phyloP scores from a whole-genome alignment of 257 asterid genomes.

The Solanum chilense region DNA sequence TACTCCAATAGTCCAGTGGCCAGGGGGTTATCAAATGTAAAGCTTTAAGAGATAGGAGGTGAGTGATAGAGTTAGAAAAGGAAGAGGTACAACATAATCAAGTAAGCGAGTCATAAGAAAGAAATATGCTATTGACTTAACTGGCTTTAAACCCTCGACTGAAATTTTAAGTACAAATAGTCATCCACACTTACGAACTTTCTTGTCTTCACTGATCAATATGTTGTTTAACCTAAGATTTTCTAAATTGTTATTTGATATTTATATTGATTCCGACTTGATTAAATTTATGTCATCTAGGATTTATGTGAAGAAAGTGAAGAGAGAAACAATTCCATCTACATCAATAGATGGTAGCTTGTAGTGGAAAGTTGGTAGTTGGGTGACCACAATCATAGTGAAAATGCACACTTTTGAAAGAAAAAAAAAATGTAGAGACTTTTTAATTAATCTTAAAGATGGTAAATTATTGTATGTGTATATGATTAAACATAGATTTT shows the following conservation, averaged over 20 bases:
- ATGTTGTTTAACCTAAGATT: too few relatives aligned
- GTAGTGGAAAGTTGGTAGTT: not conserved
- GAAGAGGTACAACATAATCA: not conserved
- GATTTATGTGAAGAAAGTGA: too few relatives aligned
- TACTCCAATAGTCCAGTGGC: not conserved
- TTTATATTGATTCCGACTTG: too few relatives aligned
- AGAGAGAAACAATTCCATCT: not conserved
- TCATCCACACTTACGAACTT: too few relatives aligned
- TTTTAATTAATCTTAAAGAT: not conserved
- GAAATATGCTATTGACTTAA: too few relatives aligned
- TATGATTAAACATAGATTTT: not conserved
- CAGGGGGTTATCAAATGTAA: not conserved
- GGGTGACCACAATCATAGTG: not conserved
- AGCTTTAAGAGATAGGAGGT: not conserved
- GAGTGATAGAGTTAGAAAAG: not conserved
- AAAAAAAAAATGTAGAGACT: not conserved
- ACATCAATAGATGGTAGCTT: not conserved
- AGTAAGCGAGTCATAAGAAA: not conserved
- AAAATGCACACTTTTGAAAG: not conserved
- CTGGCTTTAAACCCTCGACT: too few relatives aligned
- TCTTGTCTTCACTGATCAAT: too few relatives aligned
- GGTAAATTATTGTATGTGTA: not conserved
- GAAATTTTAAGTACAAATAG: too few relatives aligned
- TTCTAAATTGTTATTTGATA: too few relatives aligned
- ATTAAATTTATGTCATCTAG: too few relatives aligned